phyloP scores from a whole-genome alignment of 2,329 filamentous ascomycete species.

The Botrytis elliptica region DNA sequence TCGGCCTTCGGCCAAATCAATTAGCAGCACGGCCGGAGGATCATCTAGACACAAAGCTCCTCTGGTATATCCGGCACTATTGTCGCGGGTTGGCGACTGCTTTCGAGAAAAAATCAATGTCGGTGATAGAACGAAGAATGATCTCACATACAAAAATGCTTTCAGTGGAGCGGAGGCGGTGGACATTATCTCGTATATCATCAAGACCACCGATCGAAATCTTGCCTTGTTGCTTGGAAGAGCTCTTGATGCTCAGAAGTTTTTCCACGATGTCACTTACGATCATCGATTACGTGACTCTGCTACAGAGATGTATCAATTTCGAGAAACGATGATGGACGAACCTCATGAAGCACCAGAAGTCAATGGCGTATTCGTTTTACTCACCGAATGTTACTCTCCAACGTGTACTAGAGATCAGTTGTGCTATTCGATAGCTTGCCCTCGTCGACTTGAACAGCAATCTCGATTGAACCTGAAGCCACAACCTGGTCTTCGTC shows the following conservation, averaged over 20 bases:
- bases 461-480: constrained; percentile 93
- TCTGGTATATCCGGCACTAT: constrained; percentile 86
- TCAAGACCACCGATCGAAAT: constrained; percentile 94
- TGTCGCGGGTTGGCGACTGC: constrained; percentile 90
- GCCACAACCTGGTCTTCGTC: constrained; percentile 74
- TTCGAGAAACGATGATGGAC: constrained; percentile 88
- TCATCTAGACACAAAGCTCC: constrained; percentile 57
- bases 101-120: constrained; percentile 87
- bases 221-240: constrained; percentile 86
- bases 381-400: constrained; percentile 96
- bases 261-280: constrained; percentile 99
- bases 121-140: constrained; percentile 91
- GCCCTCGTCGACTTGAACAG: constrained; percentile 88
- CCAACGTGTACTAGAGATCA: constrained; percentile 95
- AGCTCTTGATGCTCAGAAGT: constrained; percentile 94
- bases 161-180: constrained; percentile 96
- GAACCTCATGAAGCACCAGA: constrained; percentile 66
- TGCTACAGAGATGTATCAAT: constrained; percentile 93
- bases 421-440: constrained; percentile 96
- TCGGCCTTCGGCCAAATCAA: constrained; percentile 52
- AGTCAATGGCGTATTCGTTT: constrained; percentile 94
- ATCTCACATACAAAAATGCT: constrained; percentile 92
- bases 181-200: constrained; percentile 93
- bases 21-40: constrained; percentile 36
- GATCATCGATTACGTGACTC: constrained; percentile 94